A percentile compares a stretch with the other conserved stretches of the same genome.
Conservation (phyloP, 805 yeast genomes). For the Cyberlindnera xylosilytica region DNA sequence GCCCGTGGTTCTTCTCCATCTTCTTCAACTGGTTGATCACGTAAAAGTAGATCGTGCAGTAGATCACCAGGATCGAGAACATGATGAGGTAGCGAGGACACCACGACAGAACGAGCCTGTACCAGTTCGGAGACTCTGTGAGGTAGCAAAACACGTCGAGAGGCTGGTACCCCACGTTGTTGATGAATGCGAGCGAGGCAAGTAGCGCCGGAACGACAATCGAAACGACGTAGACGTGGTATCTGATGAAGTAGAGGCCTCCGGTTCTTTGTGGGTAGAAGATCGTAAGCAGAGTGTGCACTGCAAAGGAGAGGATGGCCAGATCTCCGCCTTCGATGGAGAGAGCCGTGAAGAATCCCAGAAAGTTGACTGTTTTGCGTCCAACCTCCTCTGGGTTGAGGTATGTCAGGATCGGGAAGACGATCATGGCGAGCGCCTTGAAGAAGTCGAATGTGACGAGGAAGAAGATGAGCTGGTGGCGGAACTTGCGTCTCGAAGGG, state of each 20-base stretch:
- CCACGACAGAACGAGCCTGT: conserved; percentile 73
- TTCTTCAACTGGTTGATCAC: conserved; percentile 50
- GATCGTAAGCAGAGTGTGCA: conserved; percentile 74
- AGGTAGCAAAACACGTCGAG: conserved; percentile 76
- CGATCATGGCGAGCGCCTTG: conserved; percentile 64
- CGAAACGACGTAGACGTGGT: conserved; percentile 54
- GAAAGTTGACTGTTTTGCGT: conserved; percentile 16
- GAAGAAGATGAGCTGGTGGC: conserved; percentile 68
- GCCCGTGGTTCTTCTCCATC: conserved; percentile 16
- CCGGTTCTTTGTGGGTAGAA: conserved; percentile 64
- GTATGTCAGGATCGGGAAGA: conserved; percentile 63
- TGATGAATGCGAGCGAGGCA: conserved; percentile 70
- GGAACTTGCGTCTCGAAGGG: conserved; percentile 56
- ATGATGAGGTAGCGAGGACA: conserved; percentile 72
- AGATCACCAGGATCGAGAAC: conserved; percentile 58
- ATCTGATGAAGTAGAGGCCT: conserved; percentile 62
- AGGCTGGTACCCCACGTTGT: conserved; percentile 53
- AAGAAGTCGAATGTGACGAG: conserved; percentile 70
- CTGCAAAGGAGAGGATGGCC: conserved; percentile 77
- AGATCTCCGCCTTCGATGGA: conserved; percentile 85
- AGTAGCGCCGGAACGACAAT: conserved; percentile 60
- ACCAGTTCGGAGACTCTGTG: conserved; percentile 72
- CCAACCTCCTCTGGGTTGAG: conserved; percentile 42
- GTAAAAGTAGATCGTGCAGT: conserved; percentile 67
- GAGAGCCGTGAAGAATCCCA: conserved; percentile 77